Evolutionary conservation across 192 early-diverging fungal species (phyloP).

Genomic region (Cladochytrium replicatum): DNA sequence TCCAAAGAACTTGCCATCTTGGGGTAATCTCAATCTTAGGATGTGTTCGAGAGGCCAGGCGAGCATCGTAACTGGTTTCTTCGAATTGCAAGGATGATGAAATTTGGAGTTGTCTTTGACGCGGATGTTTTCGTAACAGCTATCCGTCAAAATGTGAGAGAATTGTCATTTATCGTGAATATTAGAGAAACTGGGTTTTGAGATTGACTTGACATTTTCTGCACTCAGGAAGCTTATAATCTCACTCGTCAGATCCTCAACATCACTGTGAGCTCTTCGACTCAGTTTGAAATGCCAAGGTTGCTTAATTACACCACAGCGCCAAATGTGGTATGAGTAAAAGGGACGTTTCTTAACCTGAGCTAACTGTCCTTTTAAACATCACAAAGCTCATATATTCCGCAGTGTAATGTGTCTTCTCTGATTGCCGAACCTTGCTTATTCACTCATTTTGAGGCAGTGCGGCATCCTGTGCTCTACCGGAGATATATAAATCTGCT

Average conservation of each 20-base stretch:
- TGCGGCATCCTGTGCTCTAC: slow-evolving; percentile 66
- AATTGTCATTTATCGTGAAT: slow-evolving; percentile 54
- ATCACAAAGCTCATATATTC: slow-evolving; percentile 55
- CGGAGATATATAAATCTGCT: slow-evolving; percentile 61
- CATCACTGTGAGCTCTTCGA: slow-evolving; percentile 68
- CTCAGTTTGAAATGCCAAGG: slow-evolving; percentile 66
- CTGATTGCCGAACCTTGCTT: not conserved
- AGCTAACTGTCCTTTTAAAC: not conserved
- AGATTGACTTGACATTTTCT: too few relatives aligned
- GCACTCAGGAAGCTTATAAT: slow-evolving; percentile 72
- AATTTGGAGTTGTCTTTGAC: slow-evolving; percentile 50
- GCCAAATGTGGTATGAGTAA: slow-evolving; percentile 58
- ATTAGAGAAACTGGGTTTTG: too few relatives aligned
- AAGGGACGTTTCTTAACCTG: not conserved
- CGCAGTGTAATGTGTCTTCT: slow-evolving; percentile 72
- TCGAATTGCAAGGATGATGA: too few relatives aligned
- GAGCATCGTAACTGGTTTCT: slow-evolving; percentile 35
- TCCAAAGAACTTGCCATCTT: too few relatives aligned
- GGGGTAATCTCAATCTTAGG: too few relatives aligned
- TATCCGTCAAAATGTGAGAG: slow-evolving; percentile 55
- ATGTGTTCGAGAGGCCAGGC: slow-evolving; percentile 46
- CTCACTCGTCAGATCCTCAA: slow-evolving; percentile 65
- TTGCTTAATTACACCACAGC: slow-evolving; percentile 73
- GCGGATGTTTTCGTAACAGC: slow-evolving; percentile 54
- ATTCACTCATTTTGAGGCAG: slow-evolving; percentile 24